These are phyloP conservation scores for Pseudocercospora eumusae DNA, from an alignment of 2,329 filamentous ascomycete genomes.

Conservation along the genomic window DNA sequence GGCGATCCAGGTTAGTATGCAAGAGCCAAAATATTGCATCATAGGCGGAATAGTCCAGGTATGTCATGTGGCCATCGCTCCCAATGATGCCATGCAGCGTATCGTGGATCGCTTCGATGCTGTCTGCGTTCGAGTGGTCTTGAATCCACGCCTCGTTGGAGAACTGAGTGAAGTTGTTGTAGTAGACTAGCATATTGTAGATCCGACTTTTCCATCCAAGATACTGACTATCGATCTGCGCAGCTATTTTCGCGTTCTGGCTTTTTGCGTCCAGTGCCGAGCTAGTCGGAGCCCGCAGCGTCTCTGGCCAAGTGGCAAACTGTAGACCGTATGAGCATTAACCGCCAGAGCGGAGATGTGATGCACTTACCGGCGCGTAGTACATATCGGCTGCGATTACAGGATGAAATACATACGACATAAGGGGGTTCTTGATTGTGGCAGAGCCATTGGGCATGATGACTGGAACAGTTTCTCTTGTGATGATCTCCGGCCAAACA, in stretches of 20 bases:
- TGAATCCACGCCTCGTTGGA: conserved; percentile 65
- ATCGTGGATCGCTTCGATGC: conserved; percentile 54
- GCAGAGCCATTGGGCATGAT: conserved; percentile 38
- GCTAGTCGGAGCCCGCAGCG: conserved; percentile 58
- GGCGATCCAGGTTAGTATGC: conserved; percentile 71
- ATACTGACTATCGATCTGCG: conserved; percentile 56
- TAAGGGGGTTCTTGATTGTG: conserved; percentile 40
- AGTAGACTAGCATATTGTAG: conserved; percentile 67
- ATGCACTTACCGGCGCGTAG: conserved; percentile 57
- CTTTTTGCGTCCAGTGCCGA: conserved; percentile 52
- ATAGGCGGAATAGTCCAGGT: conserved; percentile 70
- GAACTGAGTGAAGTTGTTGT: conserved; percentile 67
- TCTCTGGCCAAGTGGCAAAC: conserved; percentile 62
- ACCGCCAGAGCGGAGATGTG: no score
- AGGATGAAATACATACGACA: conserved; percentile 48
- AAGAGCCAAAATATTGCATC: conserved; percentile 80
- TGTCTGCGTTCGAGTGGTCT: conserved; percentile 57
- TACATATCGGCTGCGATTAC: conserved; percentile 61
- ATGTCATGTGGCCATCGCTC: conserved; percentile 67
- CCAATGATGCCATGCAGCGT: conserved; percentile 57
- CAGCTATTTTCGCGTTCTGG: conserved; percentile 59
- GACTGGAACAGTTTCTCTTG: conserved; percentile 43
- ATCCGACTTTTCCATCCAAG: conserved; percentile 61
- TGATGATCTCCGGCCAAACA: conserved; percentile 45
- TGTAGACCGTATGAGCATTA: conserved; percentile 35